Percentiles rank a stretch among this genome's conserved stretches.
These are phyloP conservation scores for Aphanoascus verrucosus DNA, from an alignment of 2,329 filamentous ascomycete genomes.

Conservation along the genomic window DNA sequence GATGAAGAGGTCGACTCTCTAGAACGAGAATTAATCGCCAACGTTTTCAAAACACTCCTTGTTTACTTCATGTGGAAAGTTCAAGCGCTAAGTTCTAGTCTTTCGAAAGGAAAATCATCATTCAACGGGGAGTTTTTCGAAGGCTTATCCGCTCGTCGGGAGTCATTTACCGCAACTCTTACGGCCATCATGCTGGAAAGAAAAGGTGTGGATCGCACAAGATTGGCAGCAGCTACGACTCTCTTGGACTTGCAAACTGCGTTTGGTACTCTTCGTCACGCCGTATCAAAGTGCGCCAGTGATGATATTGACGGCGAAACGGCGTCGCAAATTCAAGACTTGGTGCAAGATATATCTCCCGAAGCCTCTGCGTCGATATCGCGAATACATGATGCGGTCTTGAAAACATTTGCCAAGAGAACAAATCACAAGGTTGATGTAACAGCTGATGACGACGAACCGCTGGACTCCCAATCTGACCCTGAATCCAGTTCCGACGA, in stretches of 20 bases:
- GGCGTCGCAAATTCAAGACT: constrained; percentile 46
- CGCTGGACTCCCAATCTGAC: constrained; percentile 53
- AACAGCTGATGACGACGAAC: constrained; percentile 48
- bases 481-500: constrained; percentile 44
- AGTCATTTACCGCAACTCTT: constrained; percentile 42
- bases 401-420: constrained; percentile 66
- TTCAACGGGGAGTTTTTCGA: constrained; percentile 56
- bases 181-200: constrained; percentile 41
- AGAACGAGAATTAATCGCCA: constrained; percentile 67
- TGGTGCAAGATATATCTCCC: constrained; percentile 59
- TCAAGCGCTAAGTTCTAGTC: constrained; percentile 46
- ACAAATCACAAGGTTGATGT: constrained; percentile 36
- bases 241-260: constrained; percentile 73
- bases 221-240: constrained; percentile 62
- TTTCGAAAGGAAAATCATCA: constrained; percentile 44
- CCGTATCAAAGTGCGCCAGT: constrained; percentile 29
- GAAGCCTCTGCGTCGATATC: constrained; percentile 56
- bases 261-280: constrained; percentile 60
- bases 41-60: constrained; percentile 63
- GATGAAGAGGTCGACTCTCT: constrained; percentile 62
- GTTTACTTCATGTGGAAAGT: constrained; percentile 97
- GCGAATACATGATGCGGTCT: constrained; percentile 64
- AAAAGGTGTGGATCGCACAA: constrained; percentile 58
- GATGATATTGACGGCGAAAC: constrained; percentile 38
- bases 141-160: constrained; percentile 53